These are phyloP conservation scores for Dunaliella primolecta DNA, from an alignment of 139 green algal species.

Conservation along the genomic window DNA sequence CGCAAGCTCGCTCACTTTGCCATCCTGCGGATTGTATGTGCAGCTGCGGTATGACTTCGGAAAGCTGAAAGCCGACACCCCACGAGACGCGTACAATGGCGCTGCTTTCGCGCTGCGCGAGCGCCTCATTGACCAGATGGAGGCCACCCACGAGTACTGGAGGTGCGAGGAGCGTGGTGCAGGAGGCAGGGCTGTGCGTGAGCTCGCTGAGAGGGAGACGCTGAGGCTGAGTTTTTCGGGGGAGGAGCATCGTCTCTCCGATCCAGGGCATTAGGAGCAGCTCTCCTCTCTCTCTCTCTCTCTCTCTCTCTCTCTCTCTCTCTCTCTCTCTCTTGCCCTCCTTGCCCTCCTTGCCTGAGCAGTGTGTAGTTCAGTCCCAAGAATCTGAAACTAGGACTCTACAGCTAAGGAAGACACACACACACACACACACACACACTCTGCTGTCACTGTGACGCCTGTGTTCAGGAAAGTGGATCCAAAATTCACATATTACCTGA, in stretches of 20 bases:
- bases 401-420: no score
- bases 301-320: background rate
- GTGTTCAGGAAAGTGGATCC: no score
- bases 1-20: background rate
- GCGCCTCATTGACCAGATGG: constrained; percentile 76
- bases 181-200: background rate
- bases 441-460: no score
- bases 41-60: background rate
- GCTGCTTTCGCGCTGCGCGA: constrained; percentile 77
- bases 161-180: constrained; percentile 21
- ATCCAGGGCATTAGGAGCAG: no score
- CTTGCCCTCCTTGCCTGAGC: no score
- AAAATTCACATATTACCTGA: constrained; percentile 99
- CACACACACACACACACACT: no score
- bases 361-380: no score
- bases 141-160: constrained; percentile 82
- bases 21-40: no score
- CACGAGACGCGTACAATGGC: constrained; percentile 51
- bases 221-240: no score
- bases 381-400: no score
- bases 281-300: background rate
- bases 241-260: no score
- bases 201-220: background rate
- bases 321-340: no score
- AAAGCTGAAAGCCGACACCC: background rate